phyloP scores from a whole-genome alignment of 225 moss, liverwort and hornwort genomes.

The Anthoceros angustus region DNA sequence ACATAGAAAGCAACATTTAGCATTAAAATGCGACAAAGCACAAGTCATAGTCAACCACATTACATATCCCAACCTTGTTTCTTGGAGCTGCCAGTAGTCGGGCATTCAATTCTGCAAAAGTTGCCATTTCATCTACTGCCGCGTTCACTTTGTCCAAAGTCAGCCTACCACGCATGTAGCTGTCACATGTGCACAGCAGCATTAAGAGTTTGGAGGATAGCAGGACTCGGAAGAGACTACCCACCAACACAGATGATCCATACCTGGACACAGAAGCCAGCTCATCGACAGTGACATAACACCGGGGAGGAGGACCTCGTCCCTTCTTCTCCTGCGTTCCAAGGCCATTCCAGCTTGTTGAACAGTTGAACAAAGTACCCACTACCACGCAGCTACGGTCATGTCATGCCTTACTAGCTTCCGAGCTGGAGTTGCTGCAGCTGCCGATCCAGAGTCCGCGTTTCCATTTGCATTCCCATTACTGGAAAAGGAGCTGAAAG shows the following conservation, averaged over 20 bases:
- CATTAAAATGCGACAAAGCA: conserved; percentile 11
- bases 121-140: conserved; percentile 77
- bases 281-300: conserved; percentile 67
- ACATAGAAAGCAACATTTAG: background rate
- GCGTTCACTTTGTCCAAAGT: conserved; percentile 73
- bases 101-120: conserved; percentile 57
- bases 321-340: conserved; percentile 54
- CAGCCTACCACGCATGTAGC: conserved; percentile 90
- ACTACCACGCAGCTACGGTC: too few species aligned
- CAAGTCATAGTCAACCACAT: background rate
- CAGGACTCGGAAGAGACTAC: background rate
- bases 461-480: background rate
- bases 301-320: conserved; percentile 51
- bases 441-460: background rate
- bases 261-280: conserved; percentile 73
- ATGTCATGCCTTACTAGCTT: background rate
- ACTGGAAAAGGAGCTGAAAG: too few species aligned
- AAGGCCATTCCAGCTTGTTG: background rate
- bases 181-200: conserved; percentile 15
- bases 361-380: too few species aligned
- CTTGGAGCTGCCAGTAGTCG: conserved; percentile 65
- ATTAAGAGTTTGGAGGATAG: background rate
- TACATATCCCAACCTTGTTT: conserved; percentile 32
- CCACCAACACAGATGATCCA: conserved; percentile 4
- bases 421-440: background rate